phyloP scores from a whole-genome alignment of 495 filamentous ascomycete genomes.

The Penicillium subrubescens region DNA sequence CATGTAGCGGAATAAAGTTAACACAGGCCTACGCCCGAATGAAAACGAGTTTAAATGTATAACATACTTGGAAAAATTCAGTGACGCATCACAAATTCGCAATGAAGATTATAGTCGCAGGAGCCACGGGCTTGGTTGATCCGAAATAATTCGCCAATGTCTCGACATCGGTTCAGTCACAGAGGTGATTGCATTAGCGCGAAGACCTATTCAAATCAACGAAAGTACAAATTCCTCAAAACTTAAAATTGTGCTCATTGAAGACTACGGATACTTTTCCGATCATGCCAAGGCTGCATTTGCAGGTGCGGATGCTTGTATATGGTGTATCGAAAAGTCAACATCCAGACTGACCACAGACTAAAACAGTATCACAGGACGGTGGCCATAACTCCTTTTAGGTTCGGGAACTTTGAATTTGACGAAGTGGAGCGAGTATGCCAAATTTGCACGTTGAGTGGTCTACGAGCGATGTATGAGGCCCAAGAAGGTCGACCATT shows the following conservation, averaged over 20 bases:
- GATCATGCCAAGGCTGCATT: slow-evolving; percentile 19
- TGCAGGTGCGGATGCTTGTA: slow-evolving; percentile 51
- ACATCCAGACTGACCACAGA: no score
- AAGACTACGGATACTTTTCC: slow-evolving; percentile 46
- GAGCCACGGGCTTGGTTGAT: slow-evolving; percentile 49
- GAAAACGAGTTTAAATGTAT: neutral
- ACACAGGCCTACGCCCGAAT: neutral
- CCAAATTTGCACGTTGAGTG: slow-evolving; percentile 43
- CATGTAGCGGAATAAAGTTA: neutral
- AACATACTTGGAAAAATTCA: neutral
- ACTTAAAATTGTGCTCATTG: slow-evolving; percentile 39
- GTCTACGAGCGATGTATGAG: slow-evolving; percentile 39
- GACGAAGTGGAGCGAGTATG: slow-evolving; percentile 46
- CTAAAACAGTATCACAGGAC: slow-evolving; percentile 1
- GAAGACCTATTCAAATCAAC: slow-evolving; percentile 35
- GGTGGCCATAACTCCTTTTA: slow-evolving; percentile 46
- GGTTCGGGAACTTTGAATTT: slow-evolving; percentile 34
- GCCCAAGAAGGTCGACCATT: slow-evolving; percentile 20
- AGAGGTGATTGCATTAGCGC: slow-evolving; percentile 44
- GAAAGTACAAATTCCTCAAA: slow-evolving; percentile 34
- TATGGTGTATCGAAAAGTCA: slow-evolving; percentile 41
- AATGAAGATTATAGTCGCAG: slow-evolving; percentile 58
- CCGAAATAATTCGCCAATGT: slow-evolving; percentile 47
- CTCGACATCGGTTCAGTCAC: slow-evolving; percentile 39
- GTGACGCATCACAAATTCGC: neutral